Conservation (phyloP, 345 rosid genomes). For the Noccaea caerulescens region DNA sequence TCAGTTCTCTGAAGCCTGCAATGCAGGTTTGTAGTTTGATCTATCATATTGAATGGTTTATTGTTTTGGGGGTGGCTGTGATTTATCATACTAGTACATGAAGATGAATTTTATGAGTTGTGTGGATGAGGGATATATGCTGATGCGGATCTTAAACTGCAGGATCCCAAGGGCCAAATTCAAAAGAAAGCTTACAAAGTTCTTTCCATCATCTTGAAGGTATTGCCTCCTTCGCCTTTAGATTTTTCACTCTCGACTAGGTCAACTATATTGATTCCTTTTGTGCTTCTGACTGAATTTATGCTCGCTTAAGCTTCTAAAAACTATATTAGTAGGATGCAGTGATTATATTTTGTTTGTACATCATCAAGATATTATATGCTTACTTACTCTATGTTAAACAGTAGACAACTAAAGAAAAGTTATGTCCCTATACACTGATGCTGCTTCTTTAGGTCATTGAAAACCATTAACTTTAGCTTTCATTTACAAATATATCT, state of each 20-base stretch:
- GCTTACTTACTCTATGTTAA: not conserved
- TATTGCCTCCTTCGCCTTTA: constrained; percentile 37
- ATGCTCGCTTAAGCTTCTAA: constrained; percentile 19
- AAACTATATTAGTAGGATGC: not conserved
- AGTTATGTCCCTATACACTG: constrained; percentile 12
- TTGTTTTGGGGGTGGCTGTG: constrained; percentile 7
- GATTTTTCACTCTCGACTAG: constrained; percentile 9
- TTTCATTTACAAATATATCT: not conserved
- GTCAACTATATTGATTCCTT: constrained; percentile 12
- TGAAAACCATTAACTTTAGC: not conserved
- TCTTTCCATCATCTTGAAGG: constrained; percentile 81
- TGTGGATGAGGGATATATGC: constrained; percentile 19
- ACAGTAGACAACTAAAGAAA: constrained; percentile 12
- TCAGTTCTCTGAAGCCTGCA: constrained; percentile 71
- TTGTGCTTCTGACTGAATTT: constrained; percentile 23
- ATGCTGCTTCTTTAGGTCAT: constrained; percentile 25
- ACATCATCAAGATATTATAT: constrained; percentile 12
- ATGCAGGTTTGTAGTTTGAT: constrained; percentile 61
- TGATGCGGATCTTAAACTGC: constrained; percentile 41
- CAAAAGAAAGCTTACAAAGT: constrained; percentile 97
- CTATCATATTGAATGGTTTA: constrained; percentile 26
- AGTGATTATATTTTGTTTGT: not conserved
- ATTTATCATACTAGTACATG: constrained; percentile 6
- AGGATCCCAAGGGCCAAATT: constrained; percentile 72
- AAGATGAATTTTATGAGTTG: constrained; percentile 10